phyloP scores from a whole-genome alignment of 1,284 basidiomycete species.

The Cutaneotrichosporon spelunceum region DNA sequence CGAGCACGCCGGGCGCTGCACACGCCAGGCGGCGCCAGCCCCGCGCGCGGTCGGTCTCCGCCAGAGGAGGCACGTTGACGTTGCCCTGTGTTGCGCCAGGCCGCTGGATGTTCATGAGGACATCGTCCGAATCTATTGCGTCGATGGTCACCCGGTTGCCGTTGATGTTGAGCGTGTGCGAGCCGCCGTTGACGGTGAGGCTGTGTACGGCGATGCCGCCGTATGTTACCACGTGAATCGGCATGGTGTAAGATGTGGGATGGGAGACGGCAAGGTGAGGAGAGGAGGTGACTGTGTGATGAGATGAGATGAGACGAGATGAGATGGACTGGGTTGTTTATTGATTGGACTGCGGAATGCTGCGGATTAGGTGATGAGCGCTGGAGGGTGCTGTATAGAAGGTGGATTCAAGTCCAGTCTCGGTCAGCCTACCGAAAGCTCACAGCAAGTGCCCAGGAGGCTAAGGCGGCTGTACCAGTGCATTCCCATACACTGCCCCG shows the following conservation, averaged over 20 bases:
- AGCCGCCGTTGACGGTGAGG: conserved; percentile 17
- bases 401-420: no score
- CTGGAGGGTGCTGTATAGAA: no score
- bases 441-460: no score
- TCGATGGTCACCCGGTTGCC: conserved; percentile 17
- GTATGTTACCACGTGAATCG: conserved; percentile 15
- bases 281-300: background rate
- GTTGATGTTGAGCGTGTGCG: conserved; percentile 12
- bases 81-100: conserved; percentile 14
- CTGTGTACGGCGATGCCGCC: conserved; percentile 20
- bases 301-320: background rate
- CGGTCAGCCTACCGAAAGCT: no score
- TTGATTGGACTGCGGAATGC: background rate
- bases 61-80: conserved; percentile 6
- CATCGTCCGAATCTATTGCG: conserved; percentile 6
- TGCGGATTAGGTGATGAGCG: background rate
- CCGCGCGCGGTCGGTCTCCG: conserved; percentile 12
- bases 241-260: conserved; percentile 10
- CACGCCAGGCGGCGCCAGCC: conserved; percentile 20
- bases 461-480: no score
- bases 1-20: conserved; percentile 11
- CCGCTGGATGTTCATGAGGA: conserved; percentile 14
- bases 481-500: no score
- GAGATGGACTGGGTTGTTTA: background rate
- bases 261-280: background rate